Evolutionary conservation across 202 grass and related monocot species (phyloP).

Genomic region (Cymbopogon flexuosus): DNA sequence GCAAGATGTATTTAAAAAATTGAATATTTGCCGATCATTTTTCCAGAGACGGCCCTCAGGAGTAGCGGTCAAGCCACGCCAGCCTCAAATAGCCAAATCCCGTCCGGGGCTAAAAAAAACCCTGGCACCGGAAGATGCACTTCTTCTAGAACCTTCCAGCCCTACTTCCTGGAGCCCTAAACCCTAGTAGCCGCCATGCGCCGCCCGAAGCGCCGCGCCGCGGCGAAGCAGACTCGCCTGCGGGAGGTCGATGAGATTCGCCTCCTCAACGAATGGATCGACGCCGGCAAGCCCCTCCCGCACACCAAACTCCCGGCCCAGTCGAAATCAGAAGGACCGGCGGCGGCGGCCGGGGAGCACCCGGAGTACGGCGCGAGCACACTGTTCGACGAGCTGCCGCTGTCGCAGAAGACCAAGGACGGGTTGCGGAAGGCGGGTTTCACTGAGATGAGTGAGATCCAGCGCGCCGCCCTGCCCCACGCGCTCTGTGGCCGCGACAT

Average conservation of each 20-base stretch:
- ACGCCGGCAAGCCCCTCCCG: conserved; percentile 54
- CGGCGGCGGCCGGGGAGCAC: conserved; percentile 27
- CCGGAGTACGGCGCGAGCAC: conserved; percentile 57
- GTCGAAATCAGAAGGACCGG: not conserved
- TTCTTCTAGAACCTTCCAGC: conserved; percentile 22
- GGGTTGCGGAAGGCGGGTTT: conserved; percentile 44
- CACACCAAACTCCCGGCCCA: conserved; percentile 67
- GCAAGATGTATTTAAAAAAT: no score
- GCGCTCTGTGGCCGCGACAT: conserved; percentile 77
- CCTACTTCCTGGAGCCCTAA: conserved; percentile 16
- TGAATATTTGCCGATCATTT: not conserved
- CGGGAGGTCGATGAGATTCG: conserved; percentile 56
- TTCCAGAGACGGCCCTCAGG: no score
- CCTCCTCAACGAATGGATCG: conserved; percentile 68
- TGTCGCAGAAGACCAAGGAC: conserved; percentile 70
- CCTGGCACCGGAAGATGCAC: conserved; percentile 1
- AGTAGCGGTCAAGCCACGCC: no score
- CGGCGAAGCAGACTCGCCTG: conserved; percentile 42
- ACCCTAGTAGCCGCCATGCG: conserved; percentile 59
- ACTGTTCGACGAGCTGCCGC: conserved; percentile 62
- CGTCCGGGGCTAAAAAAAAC: not conserved
- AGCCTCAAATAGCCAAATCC: not conserved
- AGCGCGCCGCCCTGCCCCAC: conserved; percentile 80
- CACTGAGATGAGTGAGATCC: conserved; percentile 87
- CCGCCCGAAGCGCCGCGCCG: conserved; percentile 30